Evolutionary conservation across 495 filamentous ascomycete species (phyloP).

Genomic region (Bathelium albidoporum): DNA sequence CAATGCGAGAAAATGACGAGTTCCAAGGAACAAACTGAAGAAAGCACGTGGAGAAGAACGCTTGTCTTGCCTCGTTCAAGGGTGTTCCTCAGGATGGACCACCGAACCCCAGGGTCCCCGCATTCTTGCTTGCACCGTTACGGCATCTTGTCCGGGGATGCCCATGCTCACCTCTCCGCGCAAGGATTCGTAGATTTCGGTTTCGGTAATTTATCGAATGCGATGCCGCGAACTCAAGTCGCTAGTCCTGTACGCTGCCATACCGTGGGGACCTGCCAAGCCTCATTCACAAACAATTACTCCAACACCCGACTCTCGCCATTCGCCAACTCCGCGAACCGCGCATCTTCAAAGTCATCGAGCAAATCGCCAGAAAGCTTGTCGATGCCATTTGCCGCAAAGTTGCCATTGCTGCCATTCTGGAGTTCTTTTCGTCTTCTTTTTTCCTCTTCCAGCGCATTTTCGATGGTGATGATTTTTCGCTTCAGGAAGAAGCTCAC

Average conservation of each 20-base stretch:
- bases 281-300: slow-evolving; percentile 10
- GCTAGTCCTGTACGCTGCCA: not conserved
- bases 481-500: slow-evolving; percentile 39
- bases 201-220: not conserved
- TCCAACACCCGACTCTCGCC: slow-evolving; percentile 36
- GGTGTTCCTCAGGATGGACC: not conserved
- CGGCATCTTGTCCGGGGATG: not conserved
- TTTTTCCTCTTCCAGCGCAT: slow-evolving; percentile 34
- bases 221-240: not conserved
- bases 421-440: slow-evolving; percentile 18
- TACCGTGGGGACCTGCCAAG: not conserved
- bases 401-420: slow-evolving; percentile 1
- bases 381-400: not conserved
- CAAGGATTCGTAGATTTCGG: no score
- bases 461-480: slow-evolving; percentile 34
- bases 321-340: slow-evolving; percentile 34
- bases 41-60: slow-evolving; percentile 15
- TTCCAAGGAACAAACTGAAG: not conserved
- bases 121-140: no score
- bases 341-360: slow-evolving; percentile 21
- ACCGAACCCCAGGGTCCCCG: not conserved
- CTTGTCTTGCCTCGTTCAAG: slow-evolving; percentile 14
- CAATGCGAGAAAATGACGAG: not conserved
- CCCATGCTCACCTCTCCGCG: not conserved
- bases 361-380: slow-evolving; percentile 15